Conservation (phyloP, 164 flowering plant species). For the Buxus sempervirens region DNA sequence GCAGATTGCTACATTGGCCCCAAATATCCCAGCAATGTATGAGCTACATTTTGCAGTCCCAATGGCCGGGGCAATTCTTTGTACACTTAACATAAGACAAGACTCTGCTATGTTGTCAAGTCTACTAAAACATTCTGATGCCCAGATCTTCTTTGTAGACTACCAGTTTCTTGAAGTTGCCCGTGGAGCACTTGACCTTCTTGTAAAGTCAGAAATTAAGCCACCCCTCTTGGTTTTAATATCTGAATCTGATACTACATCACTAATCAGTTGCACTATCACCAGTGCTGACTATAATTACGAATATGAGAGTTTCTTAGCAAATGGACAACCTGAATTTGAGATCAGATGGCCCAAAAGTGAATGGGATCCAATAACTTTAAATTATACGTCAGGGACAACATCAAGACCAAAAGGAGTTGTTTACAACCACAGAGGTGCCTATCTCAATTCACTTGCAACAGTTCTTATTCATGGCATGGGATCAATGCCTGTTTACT, state of each 20-base stretch:
- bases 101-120: constrained; percentile 51
- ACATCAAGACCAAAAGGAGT: constrained; percentile 55
- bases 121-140: constrained; percentile 50
- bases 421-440: constrained; percentile 50
- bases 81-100: constrained; percentile 53
- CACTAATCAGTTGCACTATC: neutral
- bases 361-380: constrained; percentile 43
- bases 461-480: constrained; percentile 31
- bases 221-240: constrained; percentile 44
- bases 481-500: constrained; percentile 35
- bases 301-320: constrained; percentile 47
- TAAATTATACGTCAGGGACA: constrained; percentile 57
- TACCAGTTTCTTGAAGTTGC: constrained; percentile 41
- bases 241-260: constrained; percentile 24
- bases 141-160: constrained; percentile 63
- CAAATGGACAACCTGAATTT: constrained; percentile 15
- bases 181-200: constrained; percentile 34
- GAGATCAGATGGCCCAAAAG: constrained; percentile 22
- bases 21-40: constrained; percentile 70
- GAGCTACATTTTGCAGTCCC: constrained; percentile 80
- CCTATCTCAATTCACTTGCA: constrained; percentile 42
- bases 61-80: constrained; percentile 70
- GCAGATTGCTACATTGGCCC: constrained; percentile 61
- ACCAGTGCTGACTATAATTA: neutral
- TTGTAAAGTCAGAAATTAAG: constrained; percentile 21